Evolutionary conservation across 345 rosid species (phyloP), one percentile per base, ranked within the genome.

Genomic region (Eucalyptus melliodora): DNA sequence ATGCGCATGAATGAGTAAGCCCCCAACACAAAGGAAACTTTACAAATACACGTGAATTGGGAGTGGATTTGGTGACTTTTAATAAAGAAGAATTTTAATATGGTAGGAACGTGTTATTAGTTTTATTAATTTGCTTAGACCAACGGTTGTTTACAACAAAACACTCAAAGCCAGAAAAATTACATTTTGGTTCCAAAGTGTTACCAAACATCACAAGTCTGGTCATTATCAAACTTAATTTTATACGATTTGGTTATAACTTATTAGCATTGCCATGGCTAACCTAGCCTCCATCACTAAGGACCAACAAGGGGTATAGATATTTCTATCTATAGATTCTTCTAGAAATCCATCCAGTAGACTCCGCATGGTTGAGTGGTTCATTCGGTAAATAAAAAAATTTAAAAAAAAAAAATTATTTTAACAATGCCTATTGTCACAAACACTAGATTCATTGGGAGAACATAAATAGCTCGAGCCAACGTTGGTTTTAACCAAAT

Each of bases 341-440:
- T 40, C 30, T 77, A 77, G 8, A 37, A 77, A 77, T 77, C 30
- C 24, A 77, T 77, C 47, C 83, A 40, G 47, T 23, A 77, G 30
- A 77, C 47, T 77, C 27, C 12, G 8, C 7, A 40, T 77, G 47
- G 30, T 24, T 77, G 13, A 77, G 30, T 6, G 9, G 30, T 77
- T 77, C 47, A 40, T 77, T 40, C 3, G 1, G 45, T 21, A 4
- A 7, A 50, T 50, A 8, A n/a, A 69, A 15, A 17, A 31, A 44
- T 1, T 2, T 1, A n/a, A 2, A 34, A 0, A 9, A 16, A 69
- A 7, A n/a, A 4, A 31, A 9, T 17, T 21, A 77, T 40, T 6
- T 77, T 40, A 21, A 21, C 30, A 3, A 40, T 37, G 42, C 83
- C 83, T 77, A 77, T 40, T 5, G 47, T 40, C 13, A 21, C 47